These are phyloP conservation scores for Aspergillus homomorphus DNA, from an alignment of 495 filamentous ascomycete species.

Conservation along the genomic window DNA sequence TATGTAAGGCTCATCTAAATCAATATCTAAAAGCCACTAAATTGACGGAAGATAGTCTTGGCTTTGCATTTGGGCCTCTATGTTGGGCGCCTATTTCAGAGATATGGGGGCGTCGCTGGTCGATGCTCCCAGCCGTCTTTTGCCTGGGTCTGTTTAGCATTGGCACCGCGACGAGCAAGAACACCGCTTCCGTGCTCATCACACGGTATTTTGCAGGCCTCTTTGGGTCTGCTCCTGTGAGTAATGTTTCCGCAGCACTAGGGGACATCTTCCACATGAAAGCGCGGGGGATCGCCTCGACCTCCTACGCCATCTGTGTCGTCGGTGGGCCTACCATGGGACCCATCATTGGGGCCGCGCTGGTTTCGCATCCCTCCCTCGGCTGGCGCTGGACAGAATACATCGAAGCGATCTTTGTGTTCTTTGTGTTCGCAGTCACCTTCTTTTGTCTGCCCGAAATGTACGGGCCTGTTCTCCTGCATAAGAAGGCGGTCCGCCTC, in stretches of 20 bases:
- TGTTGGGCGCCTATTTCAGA: constrained; percentile 42
- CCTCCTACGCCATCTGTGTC: constrained; percentile 41
- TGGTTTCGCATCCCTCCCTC: constrained; percentile 36
- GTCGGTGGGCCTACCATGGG: constrained; percentile 44
- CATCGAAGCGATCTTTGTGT: constrained; percentile 32
- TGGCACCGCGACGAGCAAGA: constrained; percentile 36
- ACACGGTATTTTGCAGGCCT: constrained; percentile 46
- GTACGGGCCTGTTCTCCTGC: constrained; percentile 32
- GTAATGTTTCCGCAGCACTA: constrained; percentile 44
- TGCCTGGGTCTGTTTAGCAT: constrained; percentile 43
- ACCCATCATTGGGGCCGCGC: constrained; percentile 44
- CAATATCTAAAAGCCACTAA: neutral
- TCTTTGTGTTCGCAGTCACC: constrained; percentile 23
- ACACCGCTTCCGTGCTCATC: constrained; percentile 34
- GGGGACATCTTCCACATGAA: constrained; percentile 46
- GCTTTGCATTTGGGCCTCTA: constrained; percentile 29
- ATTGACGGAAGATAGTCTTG: constrained; percentile 9
- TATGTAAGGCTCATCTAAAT: constrained; percentile 17
- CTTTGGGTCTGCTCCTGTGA: constrained; percentile 45
- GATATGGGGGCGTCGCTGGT: constrained; percentile 36
- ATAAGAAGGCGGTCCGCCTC: constrained; percentile 30
- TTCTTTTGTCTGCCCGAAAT: constrained; percentile 33
- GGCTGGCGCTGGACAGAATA: constrained; percentile 47
- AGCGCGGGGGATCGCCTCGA: constrained; percentile 37
- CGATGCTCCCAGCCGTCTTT: constrained; percentile 47